Base-by-base conservation (phyloP, 108 stramenopile genomes). In the Cyclotella choctawhatcheeana region DNA sequence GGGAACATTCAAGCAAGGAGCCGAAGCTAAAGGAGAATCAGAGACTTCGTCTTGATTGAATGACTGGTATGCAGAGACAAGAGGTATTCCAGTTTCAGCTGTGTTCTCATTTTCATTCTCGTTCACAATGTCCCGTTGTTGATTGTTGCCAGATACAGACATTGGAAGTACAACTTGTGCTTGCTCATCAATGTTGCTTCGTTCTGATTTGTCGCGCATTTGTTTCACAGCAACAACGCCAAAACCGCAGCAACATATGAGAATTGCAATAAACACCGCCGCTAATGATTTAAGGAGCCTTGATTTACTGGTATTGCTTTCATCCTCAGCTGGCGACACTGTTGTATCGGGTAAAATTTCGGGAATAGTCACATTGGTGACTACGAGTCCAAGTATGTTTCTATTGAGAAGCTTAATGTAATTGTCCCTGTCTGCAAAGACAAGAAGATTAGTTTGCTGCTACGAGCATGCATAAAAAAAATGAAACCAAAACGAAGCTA, bases 51-150 rank as follows among this genome's bases (percentile, higher is more conserved):
- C 5, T 14, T 20, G 20, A 3, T 60, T 40, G 34, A 60, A 60
- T 16, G 34, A 21, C 5, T 55, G 6, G 54, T 55, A 29, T 27
- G 16, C 7, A 5, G 5, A 6, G 4, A 30, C 25, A 6, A 60
- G 35, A 24, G 59, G 59, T 3, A 60, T 40, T 60, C 34, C 59
- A 1, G 59, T 60, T 21, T 60, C 59, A 3, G 37, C 59, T 13
- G 40, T 18, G 24, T 27, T 31, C 16, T 8, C 29, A 5, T 10
- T 30, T n/a, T 30, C 30, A 6, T 30, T 10, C 55, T 31, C 10
- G 12, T 1, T 12, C 16, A 30, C 30, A 10, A 22, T 52, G n/a
- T 18, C 4, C 30, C 14, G 27, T n/a, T 31, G 55, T 6, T 13
- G 55, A 56, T 52, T 22, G 6, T 40, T 40, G n/a, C n/a, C n/a